Conservation (phyloP, 495 filamentous ascomycete species). For the Neohortaea acidophila region DNA sequence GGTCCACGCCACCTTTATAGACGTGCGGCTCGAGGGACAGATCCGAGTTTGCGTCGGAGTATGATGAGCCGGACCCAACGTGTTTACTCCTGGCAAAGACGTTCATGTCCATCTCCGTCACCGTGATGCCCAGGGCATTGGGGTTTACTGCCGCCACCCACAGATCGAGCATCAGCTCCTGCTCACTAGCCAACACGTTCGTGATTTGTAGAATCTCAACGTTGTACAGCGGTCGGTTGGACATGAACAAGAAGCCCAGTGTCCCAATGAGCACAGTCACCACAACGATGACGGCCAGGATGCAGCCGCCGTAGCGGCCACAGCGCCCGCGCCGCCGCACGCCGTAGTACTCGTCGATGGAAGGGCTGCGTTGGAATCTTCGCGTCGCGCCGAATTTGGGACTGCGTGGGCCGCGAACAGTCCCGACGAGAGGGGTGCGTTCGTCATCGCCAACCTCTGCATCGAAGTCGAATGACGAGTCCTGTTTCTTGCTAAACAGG, state of each 20-base stretch:
- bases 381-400: constrained; percentile 44
- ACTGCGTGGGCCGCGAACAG: constrained; percentile 41
- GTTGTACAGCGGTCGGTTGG: constrained; percentile 70
- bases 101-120: constrained; percentile 73
- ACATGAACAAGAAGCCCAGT: constrained; percentile 73
- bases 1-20: constrained; percentile 37
- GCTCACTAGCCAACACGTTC: constrained; percentile 82
- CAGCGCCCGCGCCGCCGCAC: constrained; percentile 40
- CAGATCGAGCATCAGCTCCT: constrained; percentile 90
- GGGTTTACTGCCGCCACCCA: constrained; percentile 80
- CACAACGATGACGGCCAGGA: constrained; percentile 58
- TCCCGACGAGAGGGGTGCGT: constrained; percentile 66
- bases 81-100: constrained; percentile 86
- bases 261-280: constrained; percentile 62
- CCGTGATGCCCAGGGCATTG: constrained; percentile 70
- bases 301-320: constrained; percentile 62
- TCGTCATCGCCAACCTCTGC: constrained; percentile 80
- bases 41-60: constrained; percentile 6
- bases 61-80: constrained; percentile 46
- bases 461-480: constrained; percentile 53
- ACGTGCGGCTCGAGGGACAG: constrained; percentile 6
- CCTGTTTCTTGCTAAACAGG: constrained; percentile 11
- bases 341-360: constrained; percentile 60
- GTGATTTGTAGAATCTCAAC: constrained; percentile 62
- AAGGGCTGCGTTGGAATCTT: constrained; percentile 45